Evolutionary conservation across 441 rosid genomes (phyloP), one percentile per base, ranked within the genome.

Genomic region (Populus hybrid): DNA sequence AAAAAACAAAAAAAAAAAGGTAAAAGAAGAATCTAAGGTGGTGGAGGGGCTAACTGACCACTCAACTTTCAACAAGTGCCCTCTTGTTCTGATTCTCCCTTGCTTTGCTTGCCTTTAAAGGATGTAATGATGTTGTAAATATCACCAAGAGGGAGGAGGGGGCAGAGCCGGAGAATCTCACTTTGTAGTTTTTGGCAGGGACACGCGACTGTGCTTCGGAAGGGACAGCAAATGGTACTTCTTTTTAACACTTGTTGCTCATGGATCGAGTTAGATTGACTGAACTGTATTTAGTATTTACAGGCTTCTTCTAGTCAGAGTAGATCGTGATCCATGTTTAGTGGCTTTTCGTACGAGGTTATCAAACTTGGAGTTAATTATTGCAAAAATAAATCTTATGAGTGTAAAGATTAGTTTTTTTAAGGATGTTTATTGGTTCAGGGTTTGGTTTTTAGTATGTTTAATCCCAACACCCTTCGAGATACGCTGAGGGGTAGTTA

Each of bases 91-190:
- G 57, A 50, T 14, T 50, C 20, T 42, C 14, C 50, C 14, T 42
- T 53, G 61, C n/a, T 53, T 80, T 76, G 83, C 83, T 80, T 80
- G 80, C 63, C 4, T 72, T 80, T 72, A 38, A 80, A 72, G 83
- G 77, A 67, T 67, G 82, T 24, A 42, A 72, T 53, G 20, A 53
- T 76, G 50, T 28, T 50, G 16, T 32, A 10, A 50, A 46, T 67
- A 10, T 24, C 28, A 75, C 28, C 36, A 46, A 67, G 16, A 40
- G 14, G 34, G 46, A 40, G 46, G 75, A 28, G 11, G 20, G 30
- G 16, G 18, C 4, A 20, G 61, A 6, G 53, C 23, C 21, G 2
- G 18, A 70, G 34, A 35, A 24, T 76, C 59, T 68, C 10, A 28
- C 30, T 46, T 23, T 28, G 5, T 14, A 50, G 57, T 50, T 50